These are phyloP conservation scores for Arthrobotrys iridis DNA, from an alignment of 2,329 filamentous ascomycete genomes.

Conservation along the genomic window DNA sequence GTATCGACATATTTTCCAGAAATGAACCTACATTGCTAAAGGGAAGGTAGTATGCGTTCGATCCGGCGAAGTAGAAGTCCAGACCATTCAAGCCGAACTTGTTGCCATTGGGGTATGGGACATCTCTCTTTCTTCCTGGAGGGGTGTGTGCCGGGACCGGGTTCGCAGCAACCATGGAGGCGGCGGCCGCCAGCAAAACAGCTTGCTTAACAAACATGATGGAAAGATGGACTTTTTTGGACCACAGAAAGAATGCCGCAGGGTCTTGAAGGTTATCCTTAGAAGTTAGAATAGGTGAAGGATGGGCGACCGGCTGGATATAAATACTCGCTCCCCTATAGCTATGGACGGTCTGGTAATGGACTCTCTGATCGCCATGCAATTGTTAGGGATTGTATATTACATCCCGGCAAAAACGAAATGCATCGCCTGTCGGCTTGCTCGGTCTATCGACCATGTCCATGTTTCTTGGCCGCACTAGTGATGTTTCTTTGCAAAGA, in stretches of 20 bases:
- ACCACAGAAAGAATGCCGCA: constrained; percentile 16
- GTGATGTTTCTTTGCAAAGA: constrained; percentile 4
- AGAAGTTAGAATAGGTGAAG: not conserved
- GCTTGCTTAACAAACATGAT: constrained; percentile 52
- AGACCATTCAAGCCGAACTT: constrained; percentile 68
- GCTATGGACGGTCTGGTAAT: constrained; percentile 9
- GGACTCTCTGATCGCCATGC: constrained; percentile 27
- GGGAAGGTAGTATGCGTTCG: constrained; percentile 69
- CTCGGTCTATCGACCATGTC: constrained; percentile 27
- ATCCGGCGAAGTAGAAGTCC: constrained; percentile 69
- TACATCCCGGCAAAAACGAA: constrained; percentile 32
- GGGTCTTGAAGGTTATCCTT: constrained; percentile 26
- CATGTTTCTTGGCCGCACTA: constrained; percentile 36
- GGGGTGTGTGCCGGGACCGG: constrained; percentile 40
- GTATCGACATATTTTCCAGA: not conserved
- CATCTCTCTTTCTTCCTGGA: constrained; percentile 57
- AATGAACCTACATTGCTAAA: constrained; percentile 65
- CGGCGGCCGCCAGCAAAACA: constrained; percentile 40
- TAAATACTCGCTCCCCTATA: constrained; percentile 34
- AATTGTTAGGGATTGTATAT: constrained; percentile 30
- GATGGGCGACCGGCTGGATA: constrained; percentile 26
- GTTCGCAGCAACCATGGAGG: constrained; percentile 48
- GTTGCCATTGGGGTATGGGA: constrained; percentile 64
- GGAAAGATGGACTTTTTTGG: not conserved
- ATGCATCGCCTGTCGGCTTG: constrained; percentile 31